Percentiles rank a stretch among this genome's conserved stretches.
phyloP scores from a whole-genome alignment of 306 rosid species.

The Prosopis cineraria region DNA sequence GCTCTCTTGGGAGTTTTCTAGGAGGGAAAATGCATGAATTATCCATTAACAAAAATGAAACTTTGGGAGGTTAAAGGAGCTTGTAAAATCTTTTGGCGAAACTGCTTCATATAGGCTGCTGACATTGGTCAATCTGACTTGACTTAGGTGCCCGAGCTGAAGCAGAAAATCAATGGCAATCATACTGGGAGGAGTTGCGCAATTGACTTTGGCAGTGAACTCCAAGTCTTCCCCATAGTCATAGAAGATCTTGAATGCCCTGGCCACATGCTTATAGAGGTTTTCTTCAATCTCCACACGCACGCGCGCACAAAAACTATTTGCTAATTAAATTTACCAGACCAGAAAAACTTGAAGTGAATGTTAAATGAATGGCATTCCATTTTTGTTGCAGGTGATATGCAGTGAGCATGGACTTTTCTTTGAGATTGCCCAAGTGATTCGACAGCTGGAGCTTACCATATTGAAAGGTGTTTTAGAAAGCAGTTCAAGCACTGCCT shows the following conservation, averaged over 20 bases:
- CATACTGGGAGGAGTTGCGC: slow-evolving; percentile 75
- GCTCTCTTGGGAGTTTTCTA: not conserved
- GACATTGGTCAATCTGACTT: slow-evolving; percentile 26
- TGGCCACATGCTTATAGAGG: slow-evolving; percentile 88
- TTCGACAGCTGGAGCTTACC: slow-evolving; percentile 57
- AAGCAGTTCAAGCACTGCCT: slow-evolving; percentile 45
- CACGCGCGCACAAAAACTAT: not conserved
- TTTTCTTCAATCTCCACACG: not conserved
- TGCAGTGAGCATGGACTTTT: slow-evolving; percentile 76
- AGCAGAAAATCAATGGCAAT: slow-evolving; percentile 26
- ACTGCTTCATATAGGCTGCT: slow-evolving; percentile 18
- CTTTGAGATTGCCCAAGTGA: slow-evolving; percentile 79
- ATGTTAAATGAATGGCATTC: slow-evolving; percentile 5
- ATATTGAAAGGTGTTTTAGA: slow-evolving; percentile 78
- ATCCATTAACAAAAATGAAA: not conserved
- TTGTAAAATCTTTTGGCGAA: not conserved
- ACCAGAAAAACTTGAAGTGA: not conserved
- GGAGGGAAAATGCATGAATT: not conserved
- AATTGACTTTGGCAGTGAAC: slow-evolving; percentile 58
- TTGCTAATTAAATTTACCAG: not conserved
- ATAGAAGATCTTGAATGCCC: slow-evolving; percentile 81
- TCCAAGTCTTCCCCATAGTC: slow-evolving; percentile 65
- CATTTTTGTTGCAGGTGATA: slow-evolving; percentile 39
- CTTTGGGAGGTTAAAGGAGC: not conserved
- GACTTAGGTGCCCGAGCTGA: slow-evolving; percentile 50